Evolutionary conservation across 108 stramenopile species (phyloP).

Genomic region (Stephanodiscus minutulus): DNA sequence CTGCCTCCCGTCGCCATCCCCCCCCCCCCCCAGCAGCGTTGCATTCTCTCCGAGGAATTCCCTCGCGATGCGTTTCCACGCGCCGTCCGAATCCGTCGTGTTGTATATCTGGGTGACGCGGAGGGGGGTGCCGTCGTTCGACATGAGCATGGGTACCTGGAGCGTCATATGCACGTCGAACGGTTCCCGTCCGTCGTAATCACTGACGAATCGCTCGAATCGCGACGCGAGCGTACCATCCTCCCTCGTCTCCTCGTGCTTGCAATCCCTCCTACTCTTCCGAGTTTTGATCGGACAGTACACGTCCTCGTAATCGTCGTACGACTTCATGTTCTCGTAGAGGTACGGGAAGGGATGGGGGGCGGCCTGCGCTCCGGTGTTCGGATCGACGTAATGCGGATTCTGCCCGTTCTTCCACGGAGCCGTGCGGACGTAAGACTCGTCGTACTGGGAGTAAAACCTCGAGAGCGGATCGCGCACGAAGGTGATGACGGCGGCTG

Average conservation of each 20-base stretch:
- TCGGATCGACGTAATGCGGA: not conserved
- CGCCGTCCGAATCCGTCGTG: conserved; percentile 25
- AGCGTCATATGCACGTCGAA: conserved; percentile 46
- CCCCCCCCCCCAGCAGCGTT: conserved; percentile 2
- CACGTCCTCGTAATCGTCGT: conserved; percentile 13
- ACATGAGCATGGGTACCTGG: conserved; percentile 38
- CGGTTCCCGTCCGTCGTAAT: conserved; percentile 38
- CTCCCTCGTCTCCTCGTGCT: conserved; percentile 17
- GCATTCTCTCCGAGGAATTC: conserved; percentile 22
- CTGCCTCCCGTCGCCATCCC: no score
- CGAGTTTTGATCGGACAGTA: conserved; percentile 2
- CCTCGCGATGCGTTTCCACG: conserved; percentile 17
- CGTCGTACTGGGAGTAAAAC: conserved; percentile 29
- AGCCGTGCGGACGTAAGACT: conserved; percentile 13
- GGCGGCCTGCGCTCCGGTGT: not conserved
- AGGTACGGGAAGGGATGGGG: conserved; percentile 18
- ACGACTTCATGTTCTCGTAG: not conserved
- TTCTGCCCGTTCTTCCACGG: conserved; percentile 13
- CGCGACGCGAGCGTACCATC: conserved; percentile 44
- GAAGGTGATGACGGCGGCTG: conserved; percentile 34
- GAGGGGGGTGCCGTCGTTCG: conserved; percentile 19
- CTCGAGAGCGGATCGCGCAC: conserved; percentile 33
- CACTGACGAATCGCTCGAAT: conserved; percentile 41
- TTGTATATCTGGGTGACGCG: conserved; percentile 48
- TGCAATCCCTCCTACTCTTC: conserved; percentile 26